Conservation (phyloP, 208 protist species). For the Trypanosoma brucei region DNA sequence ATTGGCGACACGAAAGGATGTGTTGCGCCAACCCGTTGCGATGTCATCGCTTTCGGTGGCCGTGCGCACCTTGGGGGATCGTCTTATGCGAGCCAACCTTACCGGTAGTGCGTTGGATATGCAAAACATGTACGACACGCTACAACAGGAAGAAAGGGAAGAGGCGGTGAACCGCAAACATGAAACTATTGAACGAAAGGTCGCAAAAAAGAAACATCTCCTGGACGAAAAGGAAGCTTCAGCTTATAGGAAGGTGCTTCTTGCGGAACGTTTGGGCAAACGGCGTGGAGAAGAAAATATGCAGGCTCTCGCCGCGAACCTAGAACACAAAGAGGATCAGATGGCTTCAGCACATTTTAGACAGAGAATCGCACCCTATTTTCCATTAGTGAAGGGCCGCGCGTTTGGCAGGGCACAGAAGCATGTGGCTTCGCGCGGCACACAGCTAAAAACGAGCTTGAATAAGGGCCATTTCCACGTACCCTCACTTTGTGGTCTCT, state of each 20-base stretch:
- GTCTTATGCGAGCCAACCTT: constrained; percentile 24
- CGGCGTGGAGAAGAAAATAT: constrained; percentile 15
- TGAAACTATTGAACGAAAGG: constrained; percentile 18
- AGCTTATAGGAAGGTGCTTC: constrained; percentile 13
- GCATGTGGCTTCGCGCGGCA: constrained; percentile 37
- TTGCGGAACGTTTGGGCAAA: constrained; percentile 13
- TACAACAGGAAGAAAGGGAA: constrained; percentile 3
- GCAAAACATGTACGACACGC: constrained; percentile 3
- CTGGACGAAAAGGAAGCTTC: constrained; percentile 3
- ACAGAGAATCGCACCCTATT: constrained; percentile 34
- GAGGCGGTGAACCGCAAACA: constrained; percentile 10
- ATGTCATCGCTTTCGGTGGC: constrained; percentile 22
- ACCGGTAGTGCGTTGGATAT: constrained; percentile 32
- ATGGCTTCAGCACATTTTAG: constrained; percentile 49
- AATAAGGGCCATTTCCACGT: constrained; percentile 39
- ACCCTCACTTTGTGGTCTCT: constrained; percentile 58
- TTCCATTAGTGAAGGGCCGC: constrained; percentile 14
- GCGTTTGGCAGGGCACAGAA: constrained; percentile 20
- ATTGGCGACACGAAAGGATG: constrained; percentile 12
- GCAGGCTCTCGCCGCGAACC: constrained; percentile 19
- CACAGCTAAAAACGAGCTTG: constrained; percentile 40
- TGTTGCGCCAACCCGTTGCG: constrained; percentile 32
- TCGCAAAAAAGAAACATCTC: constrained; percentile 12
- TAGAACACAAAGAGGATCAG: constrained; percentile 45
- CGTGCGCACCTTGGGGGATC: constrained; percentile 30